Conservation (phyloP, 1,284 basidiomycete species). For the Apiotrichum akiyoshidainum region DNA sequence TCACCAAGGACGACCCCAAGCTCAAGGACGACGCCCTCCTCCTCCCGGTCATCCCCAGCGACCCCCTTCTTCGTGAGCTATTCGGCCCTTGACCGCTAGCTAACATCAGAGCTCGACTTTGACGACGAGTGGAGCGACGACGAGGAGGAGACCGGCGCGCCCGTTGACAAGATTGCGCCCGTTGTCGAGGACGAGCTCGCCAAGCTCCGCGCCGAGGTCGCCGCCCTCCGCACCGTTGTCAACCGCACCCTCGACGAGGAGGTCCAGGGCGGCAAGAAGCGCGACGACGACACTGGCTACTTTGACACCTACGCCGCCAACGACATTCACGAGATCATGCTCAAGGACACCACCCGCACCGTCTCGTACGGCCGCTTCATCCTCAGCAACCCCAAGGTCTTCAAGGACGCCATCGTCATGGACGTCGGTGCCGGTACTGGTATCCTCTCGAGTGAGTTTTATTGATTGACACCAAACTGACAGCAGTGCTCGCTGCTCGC, state of each 20-base stretch:
- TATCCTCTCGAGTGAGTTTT: constrained; percentile 65
- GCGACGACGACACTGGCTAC: constrained; percentile 90
- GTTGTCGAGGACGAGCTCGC: constrained; percentile 27
- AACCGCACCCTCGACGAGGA: constrained; percentile 30
- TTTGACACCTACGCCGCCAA: constrained; percentile 92
- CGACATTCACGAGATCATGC: constrained; percentile 61
- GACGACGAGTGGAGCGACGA: constrained; percentile 70
- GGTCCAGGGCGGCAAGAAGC: constrained; percentile 36
- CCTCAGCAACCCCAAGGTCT: constrained; percentile 74
- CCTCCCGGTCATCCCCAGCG: constrained; percentile 72
- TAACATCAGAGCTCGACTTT: constrained; percentile 57
- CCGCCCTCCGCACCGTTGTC: constrained; percentile 33
- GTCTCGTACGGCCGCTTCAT: constrained; percentile 91
- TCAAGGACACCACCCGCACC: constrained; percentile 82
- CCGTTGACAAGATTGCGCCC: constrained; percentile 24
- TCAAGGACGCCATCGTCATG: constrained; percentile 81
- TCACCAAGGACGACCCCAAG: constrained; percentile 15
- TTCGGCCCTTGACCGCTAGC: constrained; percentile 39
- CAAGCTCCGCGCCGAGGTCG: constrained; percentile 32
- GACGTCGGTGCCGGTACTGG: constrained; percentile 95
- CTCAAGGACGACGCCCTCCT: constrained; percentile 73
- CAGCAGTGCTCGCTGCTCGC: constrained; percentile 74
- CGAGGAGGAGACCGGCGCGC: constrained; percentile 29
- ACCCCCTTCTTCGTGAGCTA: constrained; percentile 77
- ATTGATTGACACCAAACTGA: background rate